phyloP scores from a whole-genome alignment of 352 stramenopile genomes.

The Globisporangium paroecandrum region DNA sequence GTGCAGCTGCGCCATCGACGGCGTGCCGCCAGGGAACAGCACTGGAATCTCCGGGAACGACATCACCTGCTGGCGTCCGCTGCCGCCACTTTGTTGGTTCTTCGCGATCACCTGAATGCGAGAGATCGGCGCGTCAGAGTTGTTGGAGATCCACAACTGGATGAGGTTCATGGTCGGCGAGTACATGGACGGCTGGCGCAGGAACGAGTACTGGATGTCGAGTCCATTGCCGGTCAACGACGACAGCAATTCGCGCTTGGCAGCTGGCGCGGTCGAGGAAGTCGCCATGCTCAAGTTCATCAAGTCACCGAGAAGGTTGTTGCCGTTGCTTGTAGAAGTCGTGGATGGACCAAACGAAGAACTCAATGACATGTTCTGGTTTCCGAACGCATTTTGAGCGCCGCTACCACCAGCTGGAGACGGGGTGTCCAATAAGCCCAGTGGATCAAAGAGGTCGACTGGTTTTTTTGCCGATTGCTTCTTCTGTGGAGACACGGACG shows the following conservation, averaged over 20 bases:
- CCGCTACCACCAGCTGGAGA: conserved; percentile 3
- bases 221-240: conserved; percentile 52
- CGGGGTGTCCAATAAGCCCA: conserved; percentile 41
- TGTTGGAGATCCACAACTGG: conserved; percentile 68
- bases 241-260: conserved; percentile 48
- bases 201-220: conserved; percentile 63
- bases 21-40: conserved; percentile 70
- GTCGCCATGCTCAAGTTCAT: conserved; percentile 60
- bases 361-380: conserved; percentile 1
- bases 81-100: conserved; percentile 12
- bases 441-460: conserved; percentile 39
- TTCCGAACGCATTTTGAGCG: conserved; percentile 15
- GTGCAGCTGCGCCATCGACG: conserved; percentile 76
- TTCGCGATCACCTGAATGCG: conserved; percentile 38
- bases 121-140: conserved; percentile 58
- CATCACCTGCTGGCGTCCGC: conserved; percentile 41
- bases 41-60: conserved; percentile 82
- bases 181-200: conserved; percentile 57
- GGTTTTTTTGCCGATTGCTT: conserved; percentile 33
- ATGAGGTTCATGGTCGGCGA: conserved; percentile 68
- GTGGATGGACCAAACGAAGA: conserved; percentile 8
- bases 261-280: conserved; percentile 21
- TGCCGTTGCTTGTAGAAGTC: conserved; percentile 9
- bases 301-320: conserved; percentile 42
- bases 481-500: conserved; percentile 28